Conservation (phyloP, 345 rosid species). For the Conringia planisiliqua region DNA sequence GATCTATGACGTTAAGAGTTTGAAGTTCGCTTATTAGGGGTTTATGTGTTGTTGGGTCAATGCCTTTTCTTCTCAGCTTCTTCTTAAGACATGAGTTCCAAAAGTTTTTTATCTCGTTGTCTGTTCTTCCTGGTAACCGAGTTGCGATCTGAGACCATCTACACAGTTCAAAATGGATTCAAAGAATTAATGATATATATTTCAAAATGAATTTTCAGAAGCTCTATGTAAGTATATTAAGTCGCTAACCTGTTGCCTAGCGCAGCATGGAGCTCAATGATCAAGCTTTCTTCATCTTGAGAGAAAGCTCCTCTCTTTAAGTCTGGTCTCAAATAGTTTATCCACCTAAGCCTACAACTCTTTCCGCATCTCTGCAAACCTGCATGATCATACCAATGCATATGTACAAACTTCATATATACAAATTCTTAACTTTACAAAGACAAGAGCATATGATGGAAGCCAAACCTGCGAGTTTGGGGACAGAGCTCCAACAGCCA, state of each 20-base stretch:
- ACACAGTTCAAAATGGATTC: background rate
- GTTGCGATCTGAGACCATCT: conserved; percentile 77
- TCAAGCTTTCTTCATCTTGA: conserved; percentile 56
- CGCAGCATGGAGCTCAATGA: conserved; percentile 54
- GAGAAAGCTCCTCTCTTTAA: conserved; percentile 77
- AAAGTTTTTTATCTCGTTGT: conserved; percentile 62
- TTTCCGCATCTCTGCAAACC: conserved; percentile 47
- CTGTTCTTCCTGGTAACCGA: conserved; percentile 58
- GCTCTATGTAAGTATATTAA: background rate
- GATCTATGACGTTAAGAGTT: conserved; percentile 37
- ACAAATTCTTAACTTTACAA: background rate
- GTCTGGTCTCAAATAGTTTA: conserved; percentile 90
- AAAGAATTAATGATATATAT: background rate
- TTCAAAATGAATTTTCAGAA: background rate
- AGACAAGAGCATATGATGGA: background rate
- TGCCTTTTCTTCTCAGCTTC: conserved; percentile 52
- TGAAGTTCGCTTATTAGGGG: conserved; percentile 47
- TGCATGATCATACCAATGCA: conserved; percentile 21
- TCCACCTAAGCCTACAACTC: conserved; percentile 93
- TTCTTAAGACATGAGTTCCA: conserved; percentile 73
- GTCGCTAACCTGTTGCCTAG: conserved; percentile 54
- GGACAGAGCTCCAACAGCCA: conserved; percentile 94
- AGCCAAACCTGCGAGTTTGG: conserved; percentile 63
- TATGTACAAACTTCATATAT: background rate
- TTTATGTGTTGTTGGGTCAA: conserved; percentile 36